A percentile compares a stretch with the other conserved stretches of the same genome.
These are phyloP conservation scores for Trichoderma simmonsii DNA, from an alignment of 2,329 filamentous ascomycete species.

Conservation along the genomic window DNA sequence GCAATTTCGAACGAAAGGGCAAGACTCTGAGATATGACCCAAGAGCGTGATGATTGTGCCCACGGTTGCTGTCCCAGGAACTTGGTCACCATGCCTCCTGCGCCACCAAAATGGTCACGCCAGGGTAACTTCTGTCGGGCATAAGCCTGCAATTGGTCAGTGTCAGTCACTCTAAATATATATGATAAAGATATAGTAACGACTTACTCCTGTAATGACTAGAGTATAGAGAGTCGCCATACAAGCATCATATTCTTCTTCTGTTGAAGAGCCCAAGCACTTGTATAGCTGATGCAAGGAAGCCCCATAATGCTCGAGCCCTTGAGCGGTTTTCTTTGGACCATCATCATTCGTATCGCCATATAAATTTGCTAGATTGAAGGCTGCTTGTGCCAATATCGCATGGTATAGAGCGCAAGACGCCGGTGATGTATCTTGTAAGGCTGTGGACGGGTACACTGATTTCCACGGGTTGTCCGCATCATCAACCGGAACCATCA, in stretches of 20 bases:
- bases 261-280: no score
- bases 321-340: not conserved
- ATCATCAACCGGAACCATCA: not conserved
- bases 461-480: not conserved
- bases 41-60: not conserved
- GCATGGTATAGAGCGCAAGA: not conserved
- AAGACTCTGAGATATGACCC: slow-evolving; percentile 1
- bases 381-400: not conserved
- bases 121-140: no score
- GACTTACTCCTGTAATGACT: no score
- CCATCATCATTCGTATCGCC: not conserved
- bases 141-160: no score
- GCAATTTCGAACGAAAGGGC: slow-evolving; percentile 1
- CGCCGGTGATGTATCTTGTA: not conserved
- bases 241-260: no score
- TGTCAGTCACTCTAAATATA: no score
- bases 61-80: not conserved
- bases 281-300: not conserved
- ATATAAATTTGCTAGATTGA: not conserved
- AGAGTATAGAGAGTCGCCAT: no score
- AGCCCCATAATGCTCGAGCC: not conserved
- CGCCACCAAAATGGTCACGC: no score
- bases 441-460: not conserved
- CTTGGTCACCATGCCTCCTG: no score
- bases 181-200: no score